Conservation (phyloP, 2,329 filamentous ascomycete genomes). For the Plectosphaerella cucumerina region DNA sequence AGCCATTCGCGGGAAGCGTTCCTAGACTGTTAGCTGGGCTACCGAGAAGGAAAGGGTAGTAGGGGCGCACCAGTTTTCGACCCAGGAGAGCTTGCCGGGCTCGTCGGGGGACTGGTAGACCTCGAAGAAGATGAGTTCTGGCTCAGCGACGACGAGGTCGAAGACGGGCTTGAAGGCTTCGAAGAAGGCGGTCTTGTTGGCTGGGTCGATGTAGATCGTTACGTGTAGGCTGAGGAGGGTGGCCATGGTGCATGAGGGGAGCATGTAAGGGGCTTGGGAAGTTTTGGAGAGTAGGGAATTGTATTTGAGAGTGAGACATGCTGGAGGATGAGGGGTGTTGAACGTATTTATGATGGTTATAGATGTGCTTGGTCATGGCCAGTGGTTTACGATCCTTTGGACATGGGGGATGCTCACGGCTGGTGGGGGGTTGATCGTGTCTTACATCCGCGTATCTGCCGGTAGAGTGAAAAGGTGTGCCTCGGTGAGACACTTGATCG, state of each 20-base stretch:
- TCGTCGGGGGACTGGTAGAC: constrained; percentile 29
- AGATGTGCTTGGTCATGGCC: too few species aligned
- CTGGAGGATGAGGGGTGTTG: too few species aligned
- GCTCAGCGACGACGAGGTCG: constrained; percentile 34
- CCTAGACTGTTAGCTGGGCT: neutral
- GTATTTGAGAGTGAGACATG: too few species aligned
- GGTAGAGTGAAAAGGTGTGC: too few species aligned
- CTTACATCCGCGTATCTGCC: too few species aligned
- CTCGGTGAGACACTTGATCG: too few species aligned
- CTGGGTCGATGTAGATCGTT: neutral
- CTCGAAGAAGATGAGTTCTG: constrained; percentile 39
- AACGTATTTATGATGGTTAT: too few species aligned
- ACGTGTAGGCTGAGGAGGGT: neutral
- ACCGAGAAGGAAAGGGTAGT: neutral
- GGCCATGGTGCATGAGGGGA: neutral
- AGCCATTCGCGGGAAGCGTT: neutral
- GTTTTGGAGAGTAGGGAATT: too few species aligned
- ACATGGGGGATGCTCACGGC: too few species aligned
- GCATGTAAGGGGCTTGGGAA: too few species aligned
- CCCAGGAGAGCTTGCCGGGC: constrained; percentile 31
- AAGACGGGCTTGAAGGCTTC: constrained; percentile 25
- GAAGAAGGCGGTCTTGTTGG: neutral
- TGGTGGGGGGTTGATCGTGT: too few species aligned
- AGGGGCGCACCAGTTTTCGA: constrained; percentile 31
- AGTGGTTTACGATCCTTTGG: too few species aligned